These are phyloP conservation scores for Aspergillus luchuensis DNA, from an alignment of 2,329 filamentous ascomycete genomes.

Conservation along the genomic window DNA sequence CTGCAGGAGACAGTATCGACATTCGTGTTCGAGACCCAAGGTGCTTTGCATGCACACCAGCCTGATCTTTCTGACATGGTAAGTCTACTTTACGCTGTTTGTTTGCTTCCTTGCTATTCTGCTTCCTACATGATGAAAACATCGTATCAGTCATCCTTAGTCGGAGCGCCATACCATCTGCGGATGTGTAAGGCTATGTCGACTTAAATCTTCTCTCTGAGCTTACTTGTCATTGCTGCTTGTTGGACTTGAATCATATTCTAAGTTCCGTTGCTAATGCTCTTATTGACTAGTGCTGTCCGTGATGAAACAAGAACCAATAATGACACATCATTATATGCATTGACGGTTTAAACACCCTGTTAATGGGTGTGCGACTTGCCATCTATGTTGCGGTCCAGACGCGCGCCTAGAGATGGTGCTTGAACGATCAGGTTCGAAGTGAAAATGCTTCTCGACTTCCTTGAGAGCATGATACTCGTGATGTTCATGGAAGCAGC, in stretches of 20 bases:
- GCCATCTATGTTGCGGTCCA: no score
- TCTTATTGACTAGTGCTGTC: background rate
- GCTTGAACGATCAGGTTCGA: no score
- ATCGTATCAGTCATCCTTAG: conserved; percentile 96
- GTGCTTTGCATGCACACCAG: background rate
- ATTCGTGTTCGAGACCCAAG: no score
- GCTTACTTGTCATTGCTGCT: background rate
- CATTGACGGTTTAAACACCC: background rate
- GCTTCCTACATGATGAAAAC: conserved; percentile 70
- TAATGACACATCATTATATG: background rate
- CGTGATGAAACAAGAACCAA: background rate
- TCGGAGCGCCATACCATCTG: conserved; percentile 61
- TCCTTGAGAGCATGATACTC: background rate
- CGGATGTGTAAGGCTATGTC: conserved; percentile 45
- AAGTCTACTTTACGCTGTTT: conserved; percentile 1
- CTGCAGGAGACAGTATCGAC: no score
- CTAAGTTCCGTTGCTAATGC: background rate
- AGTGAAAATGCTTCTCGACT: background rate
- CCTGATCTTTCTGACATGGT: background rate
- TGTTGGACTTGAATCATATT: background rate
- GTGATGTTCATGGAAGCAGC: background rate
- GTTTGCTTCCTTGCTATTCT: background rate
- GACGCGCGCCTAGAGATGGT: no score
- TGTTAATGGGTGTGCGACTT: no score
- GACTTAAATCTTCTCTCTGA: conserved; percentile 53